phyloP scores from a whole-genome alignment of 371 early-diverging fungal species.

The Mycotypha africana region DNA sequence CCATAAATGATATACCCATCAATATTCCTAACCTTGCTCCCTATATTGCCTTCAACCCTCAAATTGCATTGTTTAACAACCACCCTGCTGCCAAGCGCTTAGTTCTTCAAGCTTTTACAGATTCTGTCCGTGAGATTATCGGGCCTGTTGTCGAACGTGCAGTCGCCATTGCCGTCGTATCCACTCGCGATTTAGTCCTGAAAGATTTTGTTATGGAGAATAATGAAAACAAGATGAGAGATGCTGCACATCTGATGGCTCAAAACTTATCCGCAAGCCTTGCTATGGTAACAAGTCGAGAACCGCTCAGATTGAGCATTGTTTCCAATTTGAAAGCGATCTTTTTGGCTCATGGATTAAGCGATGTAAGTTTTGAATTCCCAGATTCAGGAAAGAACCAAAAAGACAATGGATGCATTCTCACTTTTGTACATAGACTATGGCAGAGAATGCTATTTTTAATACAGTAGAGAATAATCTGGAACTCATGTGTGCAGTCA shows the following conservation, averaged over 20 bases:
- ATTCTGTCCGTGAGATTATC: constrained; percentile 83
- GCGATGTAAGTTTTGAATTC: constrained; percentile 51
- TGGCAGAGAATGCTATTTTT: constrained; percentile 77
- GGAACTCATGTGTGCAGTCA: constrained; percentile 86
- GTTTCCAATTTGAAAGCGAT: constrained; percentile 68
- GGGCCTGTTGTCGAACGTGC: constrained; percentile 88
- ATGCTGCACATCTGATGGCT: constrained; percentile 91
- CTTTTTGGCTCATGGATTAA: constrained; percentile 74
- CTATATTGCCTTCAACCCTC: constrained; percentile 67
- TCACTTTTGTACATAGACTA: constrained; percentile 21
- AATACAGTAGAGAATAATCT: constrained; percentile 84
- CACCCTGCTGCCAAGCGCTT: constrained; percentile 79
- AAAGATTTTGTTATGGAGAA: constrained; percentile 94
- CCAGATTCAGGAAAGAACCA: neutral
- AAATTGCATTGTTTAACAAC: constrained; percentile 62
- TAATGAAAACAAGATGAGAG: constrained; percentile 85
- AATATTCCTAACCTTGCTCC: constrained; percentile 59
- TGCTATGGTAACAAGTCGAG: constrained; percentile 89
- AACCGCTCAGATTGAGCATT: constrained; percentile 82
- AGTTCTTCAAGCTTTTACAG: constrained; percentile 81
- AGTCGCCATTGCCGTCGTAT: constrained; percentile 85
- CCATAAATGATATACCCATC: constrained; percentile 8
- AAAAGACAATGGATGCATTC: neutral
- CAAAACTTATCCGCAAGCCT: constrained; percentile 74
- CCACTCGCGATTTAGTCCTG: constrained; percentile 83